phyloP scores from a whole-genome alignment of 805 yeast genomes.

The Kluyveromyces aestuarii region DNA sequence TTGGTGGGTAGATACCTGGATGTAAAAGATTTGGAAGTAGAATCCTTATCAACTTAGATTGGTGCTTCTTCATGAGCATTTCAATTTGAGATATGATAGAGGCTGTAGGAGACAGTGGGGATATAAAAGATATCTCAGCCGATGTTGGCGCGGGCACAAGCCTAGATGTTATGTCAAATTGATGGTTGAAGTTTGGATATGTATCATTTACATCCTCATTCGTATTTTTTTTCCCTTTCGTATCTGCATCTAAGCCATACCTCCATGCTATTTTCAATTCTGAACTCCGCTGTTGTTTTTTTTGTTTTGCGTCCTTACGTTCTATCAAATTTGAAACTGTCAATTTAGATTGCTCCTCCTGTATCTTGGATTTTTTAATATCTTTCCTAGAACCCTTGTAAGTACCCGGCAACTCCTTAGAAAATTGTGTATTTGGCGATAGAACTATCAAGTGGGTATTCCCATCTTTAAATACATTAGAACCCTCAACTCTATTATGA shows the following conservation, averaged over 20 bases:
- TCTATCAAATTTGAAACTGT: slow-evolving; percentile 60
- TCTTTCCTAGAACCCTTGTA: slow-evolving; percentile 63
- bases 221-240: slow-evolving; percentile 13
- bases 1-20: slow-evolving; percentile 63
- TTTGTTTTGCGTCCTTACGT: slow-evolving; percentile 6
- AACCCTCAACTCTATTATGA: slow-evolving; percentile 44
- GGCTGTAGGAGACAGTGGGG: slow-evolving; percentile 26
- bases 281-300: slow-evolving; percentile 12
- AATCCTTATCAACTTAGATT: slow-evolving; percentile 48
- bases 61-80: slow-evolving; percentile 33
- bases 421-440: slow-evolving; percentile 51
- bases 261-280: slow-evolving; percentile 93
- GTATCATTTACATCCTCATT: slow-evolving; percentile 20
- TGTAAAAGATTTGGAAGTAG: slow-evolving; percentile 70
- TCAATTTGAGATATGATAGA: slow-evolving; percentile 35
- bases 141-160: slow-evolving; percentile 57
- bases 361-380: slow-evolving; percentile 49
- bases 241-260: slow-evolving; percentile 48
- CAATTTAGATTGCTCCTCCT: slow-evolving; percentile 49
- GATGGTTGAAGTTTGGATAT: slow-evolving; percentile 48
- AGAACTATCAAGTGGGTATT: slow-evolving; percentile 57
- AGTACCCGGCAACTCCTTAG: slow-evolving; percentile 65
- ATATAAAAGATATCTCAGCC: slow-evolving; percentile 51
- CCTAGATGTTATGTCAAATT: slow-evolving; percentile 70
- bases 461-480: slow-evolving; percentile 14